phyloP scores from a whole-genome alignment of 257 asterid species.

The Solanum piurae region DNA sequence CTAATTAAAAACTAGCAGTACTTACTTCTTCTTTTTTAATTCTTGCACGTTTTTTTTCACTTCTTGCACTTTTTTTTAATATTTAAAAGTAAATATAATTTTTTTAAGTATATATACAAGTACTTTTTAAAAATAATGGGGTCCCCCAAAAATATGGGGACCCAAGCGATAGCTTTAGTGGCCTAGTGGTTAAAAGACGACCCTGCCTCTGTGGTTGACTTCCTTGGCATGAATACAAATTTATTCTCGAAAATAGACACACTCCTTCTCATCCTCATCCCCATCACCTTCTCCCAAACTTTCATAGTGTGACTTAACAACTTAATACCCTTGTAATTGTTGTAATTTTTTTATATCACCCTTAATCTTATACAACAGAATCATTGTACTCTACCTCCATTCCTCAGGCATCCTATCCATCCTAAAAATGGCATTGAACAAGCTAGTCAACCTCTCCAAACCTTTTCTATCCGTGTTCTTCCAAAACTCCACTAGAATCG shows the following conservation, averaged over 20 bases:
- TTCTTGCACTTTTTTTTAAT: too few relatives aligned
- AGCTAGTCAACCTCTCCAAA: background rate
- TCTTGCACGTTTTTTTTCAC: too few relatives aligned
- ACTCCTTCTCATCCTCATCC: background rate
- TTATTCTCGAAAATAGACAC: background rate
- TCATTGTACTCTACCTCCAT: background rate
- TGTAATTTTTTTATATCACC: background rate
- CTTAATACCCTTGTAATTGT: background rate
- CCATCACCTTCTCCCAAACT: background rate
- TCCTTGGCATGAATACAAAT: background rate
- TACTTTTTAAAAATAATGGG: too few relatives aligned
- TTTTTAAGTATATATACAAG: too few relatives aligned
- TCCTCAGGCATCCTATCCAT: background rate
- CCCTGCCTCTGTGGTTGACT: background rate
- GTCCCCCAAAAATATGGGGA: too few relatives aligned
- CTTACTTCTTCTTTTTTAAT: too few relatives aligned
- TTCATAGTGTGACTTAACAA: background rate
- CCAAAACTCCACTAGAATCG: background rate
- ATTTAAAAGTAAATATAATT: too few relatives aligned
- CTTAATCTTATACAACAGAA: background rate
- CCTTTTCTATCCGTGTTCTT: background rate
- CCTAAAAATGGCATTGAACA: background rate
- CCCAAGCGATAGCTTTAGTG: too few relatives aligned
- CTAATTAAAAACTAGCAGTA: too few relatives aligned
- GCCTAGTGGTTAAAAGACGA: too few relatives aligned